Base-by-base conservation (phyloP, 2,329 filamentous ascomycete genomes). In the Neobulgaria alba region DNA sequence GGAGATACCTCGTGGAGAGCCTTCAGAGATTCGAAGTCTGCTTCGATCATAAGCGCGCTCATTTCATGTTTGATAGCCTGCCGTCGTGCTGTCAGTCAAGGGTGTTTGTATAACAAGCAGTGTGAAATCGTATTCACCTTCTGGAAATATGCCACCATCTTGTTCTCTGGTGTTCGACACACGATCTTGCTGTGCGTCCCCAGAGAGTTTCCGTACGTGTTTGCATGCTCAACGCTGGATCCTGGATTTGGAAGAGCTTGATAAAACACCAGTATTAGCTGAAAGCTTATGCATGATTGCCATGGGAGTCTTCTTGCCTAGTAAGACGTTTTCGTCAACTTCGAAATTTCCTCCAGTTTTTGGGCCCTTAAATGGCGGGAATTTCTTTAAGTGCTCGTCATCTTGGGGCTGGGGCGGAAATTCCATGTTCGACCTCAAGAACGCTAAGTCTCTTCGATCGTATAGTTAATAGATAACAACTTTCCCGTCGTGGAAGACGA, bases 301-400 rank as follows among this genome's bases (percentile, higher is more conserved):
- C 19, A 21, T 23, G 33, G 19, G 33, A 4, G 33, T 7, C 23
- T 26, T 36, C 33, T 36, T 23, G 19, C 33, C 33, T 36, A 36
- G 19, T 12, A 36, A 36, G 33, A 36, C 33, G 19, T 36, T 36
- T 36, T 20, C 33, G 33, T 36, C 33, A 10, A 36, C 33, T 19
- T 36, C 33, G 19, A 36, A 36, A 14, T 36, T 36, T 23, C 33
- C 33, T 12, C 33, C 33, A 10, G 19, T 23, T 36, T 36, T 36
- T 21, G 19, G 33, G 19, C 33, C 17, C 14, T 36, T 36, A 23
- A 36, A 36, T 36, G 33, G 33, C 19, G 33, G 33, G 33, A 36
- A 36, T 21, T 21, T 36, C 33, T 36, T 36, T 15, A 36, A 36
- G 33, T 36, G 33, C 33, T 36, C 33, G 19, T 36, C 33, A 36